phyloP scores from a whole-genome alignment of 2,329 filamentous ascomycete species.

The Coleophoma crateriformis region DNA sequence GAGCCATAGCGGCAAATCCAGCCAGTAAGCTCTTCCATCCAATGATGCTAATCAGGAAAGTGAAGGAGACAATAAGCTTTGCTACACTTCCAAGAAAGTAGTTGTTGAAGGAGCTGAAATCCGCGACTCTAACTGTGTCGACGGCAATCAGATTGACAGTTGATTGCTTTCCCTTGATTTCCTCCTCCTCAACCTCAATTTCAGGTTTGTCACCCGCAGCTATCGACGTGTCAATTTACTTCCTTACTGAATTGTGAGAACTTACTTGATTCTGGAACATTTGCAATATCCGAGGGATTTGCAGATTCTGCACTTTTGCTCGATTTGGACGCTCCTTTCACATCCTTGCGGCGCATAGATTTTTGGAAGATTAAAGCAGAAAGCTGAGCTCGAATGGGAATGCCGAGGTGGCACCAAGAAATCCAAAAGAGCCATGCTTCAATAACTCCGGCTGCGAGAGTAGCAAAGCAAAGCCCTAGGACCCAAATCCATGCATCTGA shows the following conservation, averaged over 20 bases:
- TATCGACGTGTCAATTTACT: too few species aligned
- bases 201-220: slow-evolving; percentile 26
- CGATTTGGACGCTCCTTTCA: slow-evolving; percentile 53
- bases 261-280: slow-evolving; percentile 13
- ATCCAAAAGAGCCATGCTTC: slow-evolving; percentile 65
- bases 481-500: slow-evolving; percentile 64
- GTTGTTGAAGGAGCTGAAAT: slow-evolving; percentile 63
- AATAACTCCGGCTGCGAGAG: slow-evolving; percentile 47
- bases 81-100: slow-evolving; percentile 56
- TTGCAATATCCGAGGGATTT: slow-evolving; percentile 21
- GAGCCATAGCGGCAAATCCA: slow-evolving; percentile 57
- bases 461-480: slow-evolving; percentile 53
- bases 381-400: slow-evolving; percentile 65
- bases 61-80: slow-evolving; percentile 60
- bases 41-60: slow-evolving; percentile 62
- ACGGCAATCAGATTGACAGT: slow-evolving; percentile 77
- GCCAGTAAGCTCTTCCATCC: slow-evolving; percentile 65
- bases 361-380: slow-evolving; percentile 72
- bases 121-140: slow-evolving; percentile 62
- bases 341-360: slow-evolving; percentile 70
- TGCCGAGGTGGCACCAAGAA: slow-evolving; percentile 53
- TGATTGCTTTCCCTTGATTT: slow-evolving; percentile 59
- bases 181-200: slow-evolving; percentile 32
- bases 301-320: slow-evolving; percentile 27
- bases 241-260: too few species aligned